Conservation (phyloP, 345 rosid genomes). For the Microcos paniculata region DNA sequence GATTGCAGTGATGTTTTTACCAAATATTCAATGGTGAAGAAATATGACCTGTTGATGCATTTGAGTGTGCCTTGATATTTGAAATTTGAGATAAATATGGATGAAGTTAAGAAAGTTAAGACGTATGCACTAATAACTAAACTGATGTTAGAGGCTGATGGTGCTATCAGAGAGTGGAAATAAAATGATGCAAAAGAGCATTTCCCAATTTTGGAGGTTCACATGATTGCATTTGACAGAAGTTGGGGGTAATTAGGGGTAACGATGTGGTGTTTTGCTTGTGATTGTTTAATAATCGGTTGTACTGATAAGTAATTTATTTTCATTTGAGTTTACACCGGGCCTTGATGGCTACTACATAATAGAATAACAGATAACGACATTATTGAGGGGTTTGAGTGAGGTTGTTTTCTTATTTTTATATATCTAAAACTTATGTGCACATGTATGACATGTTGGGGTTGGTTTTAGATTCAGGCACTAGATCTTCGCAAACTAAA, state of each 20-base stretch:
- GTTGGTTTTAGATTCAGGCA: not conserved
- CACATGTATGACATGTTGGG: not conserved
- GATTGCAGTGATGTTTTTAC: not conserved
- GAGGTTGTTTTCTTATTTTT: not conserved
- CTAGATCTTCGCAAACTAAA: not conserved
- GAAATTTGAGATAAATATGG: not conserved
- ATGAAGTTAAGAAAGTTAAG: not conserved
- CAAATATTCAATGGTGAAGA: not conserved
- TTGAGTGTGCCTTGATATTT: not conserved
- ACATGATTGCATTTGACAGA: not conserved
- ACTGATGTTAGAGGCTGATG: not conserved
- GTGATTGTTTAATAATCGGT: not conserved
- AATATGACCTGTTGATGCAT: not conserved
- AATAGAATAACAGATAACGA: not conserved
- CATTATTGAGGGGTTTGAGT: not conserved
- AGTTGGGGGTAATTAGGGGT: not conserved
- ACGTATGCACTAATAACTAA: not conserved
- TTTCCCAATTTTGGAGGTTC: slow-evolving; percentile 4
- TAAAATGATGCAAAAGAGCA: not conserved
- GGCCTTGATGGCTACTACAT: not conserved
- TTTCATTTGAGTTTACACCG: not conserved
- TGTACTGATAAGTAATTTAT: not conserved
- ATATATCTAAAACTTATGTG: not conserved
- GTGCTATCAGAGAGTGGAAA: not conserved
- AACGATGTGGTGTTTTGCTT: not conserved